Base-by-base conservation (phyloP, 371 early-diverging fungal species). In the Mucor indicus region DNA sequence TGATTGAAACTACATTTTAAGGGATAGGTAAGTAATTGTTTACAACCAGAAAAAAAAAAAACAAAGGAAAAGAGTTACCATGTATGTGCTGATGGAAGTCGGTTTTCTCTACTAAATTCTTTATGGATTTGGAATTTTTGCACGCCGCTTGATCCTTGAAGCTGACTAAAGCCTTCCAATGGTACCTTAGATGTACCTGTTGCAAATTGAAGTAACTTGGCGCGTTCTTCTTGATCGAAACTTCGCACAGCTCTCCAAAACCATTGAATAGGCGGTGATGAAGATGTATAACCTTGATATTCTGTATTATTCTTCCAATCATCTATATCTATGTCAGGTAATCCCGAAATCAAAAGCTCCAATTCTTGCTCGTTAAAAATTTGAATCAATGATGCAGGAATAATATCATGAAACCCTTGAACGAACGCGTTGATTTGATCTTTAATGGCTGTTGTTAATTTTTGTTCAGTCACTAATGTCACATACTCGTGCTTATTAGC, bases 181-280 rank as follows among this genome's bases (percentile, higher is more conserved):
- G 99, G 99, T 16, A 99, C 94, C 59, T 96, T 98, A 29, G 94
- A 92, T 1, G 99, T 99, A 19, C 99, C 99, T 0, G 99, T 99
- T 16, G 90, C 92, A 77, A 98, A 99, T 70, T 98, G 99, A 39
- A 99, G 74, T 44, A 99, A 71, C 67, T 97, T 97, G 20, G 99
- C 98, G 3, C 95, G 79, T 69, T 98, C 95, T 72, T 96, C 97
- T 64, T 95, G 94, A 57, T 90, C 89, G 69, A 98, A 96, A 54
- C 91, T 89, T n/a, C 98, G 84, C 10, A 99, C 98, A 1, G 95
- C 96, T 24, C 97, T 79, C 99, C 99, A 99, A 81, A 99, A 98
- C 97, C 98, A 96, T 66, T 95, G 93, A 38, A 99, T 85, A 56
- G 92, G 96, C 12, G 92, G 89, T 5, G 92, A 89, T 19, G 87